phyloP scores from a whole-genome alignment of 2,329 filamentous ascomycete species.

The Trichoderma sp. region DNA sequence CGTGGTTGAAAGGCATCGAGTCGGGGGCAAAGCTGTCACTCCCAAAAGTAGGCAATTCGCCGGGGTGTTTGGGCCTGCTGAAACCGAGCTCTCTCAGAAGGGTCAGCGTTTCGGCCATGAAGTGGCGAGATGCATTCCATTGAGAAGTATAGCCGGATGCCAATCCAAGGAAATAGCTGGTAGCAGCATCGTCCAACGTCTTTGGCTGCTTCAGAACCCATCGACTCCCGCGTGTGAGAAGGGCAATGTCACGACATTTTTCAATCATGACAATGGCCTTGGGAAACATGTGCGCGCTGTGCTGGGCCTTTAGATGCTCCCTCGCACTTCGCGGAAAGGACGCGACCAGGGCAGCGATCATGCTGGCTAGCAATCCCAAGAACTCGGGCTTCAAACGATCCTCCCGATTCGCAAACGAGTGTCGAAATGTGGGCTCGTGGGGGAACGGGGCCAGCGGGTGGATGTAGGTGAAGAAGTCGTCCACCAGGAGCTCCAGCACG shows the following conservation, averaged over 20 bases:
- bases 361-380: constrained; percentile 70
- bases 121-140: constrained; percentile 67
- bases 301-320: constrained; percentile 67
- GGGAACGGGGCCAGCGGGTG: constrained; percentile 77
- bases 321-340: constrained; percentile 74
- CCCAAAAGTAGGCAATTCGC: constrained; percentile 46
- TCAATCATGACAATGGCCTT: constrained; percentile 70
- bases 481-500: constrained; percentile 68
- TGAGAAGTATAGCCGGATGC: constrained; percentile 69
- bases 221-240: constrained; percentile 64
- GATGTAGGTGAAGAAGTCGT: constrained; percentile 83
- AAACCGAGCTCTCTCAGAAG: constrained; percentile 69
- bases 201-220: constrained; percentile 53
- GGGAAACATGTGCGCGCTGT: constrained; percentile 66
- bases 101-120: constrained; percentile 71
- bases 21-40: constrained; percentile 45
- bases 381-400: constrained; percentile 69
- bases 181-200: constrained; percentile 61
- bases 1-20: constrained; percentile 62
- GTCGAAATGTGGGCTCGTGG: constrained; percentile 75
- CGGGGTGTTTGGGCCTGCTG: constrained; percentile 55
- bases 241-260: constrained; percentile 69
- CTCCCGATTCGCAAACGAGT: constrained; percentile 66
- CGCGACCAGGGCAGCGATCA: constrained; percentile 73
- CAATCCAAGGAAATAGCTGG: constrained; percentile 74